Percentiles rank a stretch among this genome's conserved stretches.
Evolutionary conservation across 441 rosid genomes (phyloP).

Genomic region (Iberis amara): DNA sequence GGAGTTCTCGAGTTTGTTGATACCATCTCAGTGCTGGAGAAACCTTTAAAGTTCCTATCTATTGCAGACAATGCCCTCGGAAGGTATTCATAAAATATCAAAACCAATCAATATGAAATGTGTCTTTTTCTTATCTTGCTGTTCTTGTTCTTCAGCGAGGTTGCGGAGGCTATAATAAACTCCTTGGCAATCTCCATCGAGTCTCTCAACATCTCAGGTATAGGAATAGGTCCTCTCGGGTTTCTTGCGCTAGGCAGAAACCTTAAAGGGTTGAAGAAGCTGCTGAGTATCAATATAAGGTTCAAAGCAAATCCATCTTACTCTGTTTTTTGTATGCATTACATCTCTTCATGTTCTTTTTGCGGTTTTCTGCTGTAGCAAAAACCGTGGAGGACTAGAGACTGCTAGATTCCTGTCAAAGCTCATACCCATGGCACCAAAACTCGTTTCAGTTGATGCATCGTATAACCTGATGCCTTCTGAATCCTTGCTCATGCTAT

Average conservation of each 20-base stretch:
- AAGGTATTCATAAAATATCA: slow-evolving; percentile 37
- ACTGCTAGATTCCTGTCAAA: slow-evolving; percentile 66
- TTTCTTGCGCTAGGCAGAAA: slow-evolving; percentile 49
- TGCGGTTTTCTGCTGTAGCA: slow-evolving; percentile 36
- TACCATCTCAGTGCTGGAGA: slow-evolving; percentile 43
- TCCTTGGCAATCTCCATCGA: slow-evolving; percentile 40
- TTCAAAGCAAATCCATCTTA: slow-evolving; percentile 27
- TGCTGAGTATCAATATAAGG: slow-evolving; percentile 68
- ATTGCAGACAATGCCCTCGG: slow-evolving; percentile 77
- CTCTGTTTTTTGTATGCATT: slow-evolving; percentile 11
- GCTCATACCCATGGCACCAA: slow-evolving; percentile 56
- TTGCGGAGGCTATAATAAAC: slow-evolving; percentile 53
- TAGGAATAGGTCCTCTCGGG: slow-evolving; percentile 74
- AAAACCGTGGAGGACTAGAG: slow-evolving; percentile 79
- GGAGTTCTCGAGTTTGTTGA: slow-evolving; percentile 60
- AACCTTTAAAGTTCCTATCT: slow-evolving; percentile 51
- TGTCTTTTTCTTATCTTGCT: slow-evolving; percentile 6
- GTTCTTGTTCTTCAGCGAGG: slow-evolving; percentile 43
- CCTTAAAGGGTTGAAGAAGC: slow-evolving; percentile 36
- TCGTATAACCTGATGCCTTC: slow-evolving; percentile 73
- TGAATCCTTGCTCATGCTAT: slow-evolving; percentile 55
- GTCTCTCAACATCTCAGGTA: slow-evolving; percentile 60
- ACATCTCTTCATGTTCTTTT: slow-evolving; percentile 15
- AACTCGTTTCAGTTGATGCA: slow-evolving; percentile 50
- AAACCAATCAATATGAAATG: not conserved